These are phyloP conservation scores for Peronospora belbahrii DNA, from an alignment of 352 stramenopile species.

Conservation along the genomic window DNA sequence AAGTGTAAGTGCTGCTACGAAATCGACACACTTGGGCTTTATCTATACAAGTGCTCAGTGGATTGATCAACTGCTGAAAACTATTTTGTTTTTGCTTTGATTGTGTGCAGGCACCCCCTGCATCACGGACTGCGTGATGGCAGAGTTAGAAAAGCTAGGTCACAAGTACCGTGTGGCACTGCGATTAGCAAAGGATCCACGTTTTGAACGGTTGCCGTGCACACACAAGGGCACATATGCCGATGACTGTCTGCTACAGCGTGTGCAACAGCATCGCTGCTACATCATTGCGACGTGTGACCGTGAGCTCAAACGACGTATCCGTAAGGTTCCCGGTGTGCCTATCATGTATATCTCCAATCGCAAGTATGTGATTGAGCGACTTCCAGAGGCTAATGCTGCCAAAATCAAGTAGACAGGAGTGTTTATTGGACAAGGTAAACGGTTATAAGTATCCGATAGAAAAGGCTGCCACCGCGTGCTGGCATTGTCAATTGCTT, in stretches of 20 bases:
- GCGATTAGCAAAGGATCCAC: constrained; percentile 94
- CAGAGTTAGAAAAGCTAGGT: constrained; percentile 98
- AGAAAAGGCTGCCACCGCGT: constrained; percentile 2
- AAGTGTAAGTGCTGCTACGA: constrained; percentile 82
- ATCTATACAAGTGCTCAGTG: neutral
- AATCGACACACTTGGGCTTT: neutral
- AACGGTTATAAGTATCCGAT: constrained; percentile 18
- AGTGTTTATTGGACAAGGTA: constrained; percentile 1
- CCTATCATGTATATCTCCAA: constrained; percentile 99
- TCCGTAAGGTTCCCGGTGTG: constrained; percentile 99
- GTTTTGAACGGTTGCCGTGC: constrained; percentile 97
- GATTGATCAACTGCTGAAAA: neutral
- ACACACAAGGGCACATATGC: constrained; percentile 98
- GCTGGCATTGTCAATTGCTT: constrained; percentile 1
- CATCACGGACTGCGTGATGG: constrained; percentile 99
- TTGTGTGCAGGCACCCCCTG: constrained; percentile 78
- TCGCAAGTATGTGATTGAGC: constrained; percentile 98
- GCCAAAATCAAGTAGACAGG: constrained; percentile 77
- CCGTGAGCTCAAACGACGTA: constrained; percentile 97
- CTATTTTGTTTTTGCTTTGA: neutral
- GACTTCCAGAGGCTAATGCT: constrained; percentile 95
- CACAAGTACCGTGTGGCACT: constrained; percentile 94
- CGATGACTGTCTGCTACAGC: constrained; percentile 97
- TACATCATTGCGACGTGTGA: constrained; percentile 99
- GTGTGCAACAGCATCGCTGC: constrained; percentile 92